A percentile compares a stretch with the other conserved stretches of the same genome.
Conservation (phyloP, 2,329 filamentous ascomycete genomes). For the Ophiocordyceps sinensis region DNA sequence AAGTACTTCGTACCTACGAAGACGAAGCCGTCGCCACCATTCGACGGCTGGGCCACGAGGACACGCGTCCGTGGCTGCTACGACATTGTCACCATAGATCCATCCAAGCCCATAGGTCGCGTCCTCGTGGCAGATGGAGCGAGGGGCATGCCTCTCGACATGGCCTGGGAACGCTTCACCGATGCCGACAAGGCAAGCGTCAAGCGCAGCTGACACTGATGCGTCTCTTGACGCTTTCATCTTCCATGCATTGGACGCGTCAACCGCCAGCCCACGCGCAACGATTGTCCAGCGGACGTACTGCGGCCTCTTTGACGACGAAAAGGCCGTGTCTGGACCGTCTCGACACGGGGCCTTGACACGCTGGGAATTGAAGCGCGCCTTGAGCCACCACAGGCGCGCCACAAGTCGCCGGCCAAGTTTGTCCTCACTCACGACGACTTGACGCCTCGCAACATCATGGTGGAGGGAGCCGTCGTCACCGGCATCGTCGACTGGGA, state of each 20-base stretch:
- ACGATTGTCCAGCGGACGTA: background rate
- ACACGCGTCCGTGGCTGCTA: no score
- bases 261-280: background rate
- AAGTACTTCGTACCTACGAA: no score
- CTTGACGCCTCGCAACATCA: background rate
- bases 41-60: background rate
- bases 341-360: background rate
- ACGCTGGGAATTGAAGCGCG: background rate
- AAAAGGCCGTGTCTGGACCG: background rate
- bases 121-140: no score
- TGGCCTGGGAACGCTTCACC: background rate
- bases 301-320: background rate
- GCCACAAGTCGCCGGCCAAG: background rate
- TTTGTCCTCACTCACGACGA: background rate
- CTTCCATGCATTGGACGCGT: background rate
- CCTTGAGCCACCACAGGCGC: background rate
- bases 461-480: background rate
- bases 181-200: background rate
- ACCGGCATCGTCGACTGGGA: conserved; percentile 1
- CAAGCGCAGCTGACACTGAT: background rate
- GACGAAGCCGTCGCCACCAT: background rate
- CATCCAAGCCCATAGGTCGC: no score
- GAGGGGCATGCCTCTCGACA: background rate
- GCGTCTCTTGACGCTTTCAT: background rate
- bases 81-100: no score